Percentiles rank a stretch among this genome's conserved stretches.
These are phyloP conservation scores for Crithidia bombi DNA, from an alignment of 208 protist species.

Conservation along the genomic window DNA sequence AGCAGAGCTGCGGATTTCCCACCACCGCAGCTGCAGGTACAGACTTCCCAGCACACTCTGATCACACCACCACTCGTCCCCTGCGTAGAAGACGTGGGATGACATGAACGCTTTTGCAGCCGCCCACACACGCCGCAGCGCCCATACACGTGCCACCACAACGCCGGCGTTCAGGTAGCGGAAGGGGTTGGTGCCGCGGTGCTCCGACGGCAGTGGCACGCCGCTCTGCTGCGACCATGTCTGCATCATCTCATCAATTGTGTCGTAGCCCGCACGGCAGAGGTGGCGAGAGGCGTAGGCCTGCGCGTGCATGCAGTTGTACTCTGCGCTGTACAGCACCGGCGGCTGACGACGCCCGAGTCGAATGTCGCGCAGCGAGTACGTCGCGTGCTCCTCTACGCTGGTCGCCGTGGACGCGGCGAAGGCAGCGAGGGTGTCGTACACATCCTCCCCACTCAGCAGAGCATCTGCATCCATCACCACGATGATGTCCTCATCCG, in stretches of 20 bases:
- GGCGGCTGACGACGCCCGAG: constrained; percentile 13
- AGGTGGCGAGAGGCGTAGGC: constrained; percentile 2
- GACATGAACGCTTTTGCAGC: constrained; percentile 7
- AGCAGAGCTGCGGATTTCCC: background rate
- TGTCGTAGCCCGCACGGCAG: constrained; percentile 9
- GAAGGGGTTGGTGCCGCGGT: constrained; percentile 3
- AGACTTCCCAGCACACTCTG: constrained; percentile 22
- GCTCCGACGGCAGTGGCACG: background rate
- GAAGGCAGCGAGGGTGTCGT: constrained; percentile 11
- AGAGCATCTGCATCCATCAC: constrained; percentile 2
- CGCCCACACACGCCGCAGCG: constrained; percentile 13
- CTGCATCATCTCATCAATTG: constrained; percentile 7
- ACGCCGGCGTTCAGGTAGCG: constrained; percentile 18
- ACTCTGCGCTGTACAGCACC: constrained; percentile 20
- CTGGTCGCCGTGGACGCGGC: constrained; percentile 6
- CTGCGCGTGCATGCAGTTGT: constrained; percentile 27
- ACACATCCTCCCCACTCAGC: constrained; percentile 12
- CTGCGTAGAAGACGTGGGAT: constrained; percentile 6
- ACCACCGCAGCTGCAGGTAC: constrained; percentile 24
- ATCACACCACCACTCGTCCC: constrained; percentile 23
- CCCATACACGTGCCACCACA: constrained; percentile 20
- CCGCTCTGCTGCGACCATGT: background rate
- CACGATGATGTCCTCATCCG: constrained; percentile 6
- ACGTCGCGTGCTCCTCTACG: constrained; percentile 5
- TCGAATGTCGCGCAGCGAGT: constrained; percentile 9